Conservation (phyloP, 495 filamentous ascomycete genomes). For the Cryomyces minteri region DNA sequence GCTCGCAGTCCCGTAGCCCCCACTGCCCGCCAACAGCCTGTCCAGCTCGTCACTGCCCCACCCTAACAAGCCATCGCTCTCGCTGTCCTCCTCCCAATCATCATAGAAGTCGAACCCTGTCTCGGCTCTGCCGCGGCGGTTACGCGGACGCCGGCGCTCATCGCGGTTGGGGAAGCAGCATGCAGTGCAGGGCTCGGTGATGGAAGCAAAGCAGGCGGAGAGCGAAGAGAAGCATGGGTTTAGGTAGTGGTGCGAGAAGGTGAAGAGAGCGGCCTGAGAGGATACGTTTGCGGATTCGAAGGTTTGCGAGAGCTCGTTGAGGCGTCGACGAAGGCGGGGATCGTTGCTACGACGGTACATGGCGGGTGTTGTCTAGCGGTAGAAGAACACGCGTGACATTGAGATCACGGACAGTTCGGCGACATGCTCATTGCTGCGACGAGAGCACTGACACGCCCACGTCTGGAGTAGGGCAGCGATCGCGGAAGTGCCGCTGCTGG, state of each 20-base stretch:
- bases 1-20: conserved; percentile 14
- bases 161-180: conserved; percentile 58
- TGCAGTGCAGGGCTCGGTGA: conserved; percentile 49
- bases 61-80: conserved; percentile 43
- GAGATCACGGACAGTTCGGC: too few species aligned
- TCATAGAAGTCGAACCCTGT: conserved; percentile 95
- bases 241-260: conserved; percentile 70
- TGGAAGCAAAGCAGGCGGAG: conserved; percentile 43
- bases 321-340: conserved; percentile 79
- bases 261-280: conserved; percentile 75
- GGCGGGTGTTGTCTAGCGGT: too few species aligned
- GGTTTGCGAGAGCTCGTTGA: conserved; percentile 85
- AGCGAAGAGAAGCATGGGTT: conserved; percentile 60
- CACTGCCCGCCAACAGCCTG: conserved; percentile 62
- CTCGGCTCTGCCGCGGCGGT: conserved; percentile 51
- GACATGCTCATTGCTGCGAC: too few species aligned
- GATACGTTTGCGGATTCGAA: conserved; percentile 84
- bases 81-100: conserved; percentile 78
- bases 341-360: conserved; percentile 34
- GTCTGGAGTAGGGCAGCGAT: too few species aligned
- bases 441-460: too few species aligned
- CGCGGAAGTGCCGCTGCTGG: too few species aligned
- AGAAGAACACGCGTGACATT: too few species aligned
- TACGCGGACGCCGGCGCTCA: conserved; percentile 45
- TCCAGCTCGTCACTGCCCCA: conserved; percentile 75